Evolutionary conservation across 495 filamentous ascomycete genomes (phyloP).

Genomic region (Opeltia flavorubescens): DNA sequence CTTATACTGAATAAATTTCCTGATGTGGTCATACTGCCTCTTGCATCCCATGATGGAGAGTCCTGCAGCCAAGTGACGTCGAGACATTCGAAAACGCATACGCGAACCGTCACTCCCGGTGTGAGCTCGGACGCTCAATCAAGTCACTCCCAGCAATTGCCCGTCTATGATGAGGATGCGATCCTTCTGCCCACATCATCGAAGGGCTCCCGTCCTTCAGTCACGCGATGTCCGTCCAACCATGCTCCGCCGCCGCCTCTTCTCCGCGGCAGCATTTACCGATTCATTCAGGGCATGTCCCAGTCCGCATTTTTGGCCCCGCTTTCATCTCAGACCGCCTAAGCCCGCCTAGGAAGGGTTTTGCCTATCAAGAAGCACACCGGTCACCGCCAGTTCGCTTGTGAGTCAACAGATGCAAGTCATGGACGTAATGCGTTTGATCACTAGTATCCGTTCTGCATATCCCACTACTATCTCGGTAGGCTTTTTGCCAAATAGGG

Average conservation of each 20-base stretch:
- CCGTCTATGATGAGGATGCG: no score
- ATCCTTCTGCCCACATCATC: neutral
- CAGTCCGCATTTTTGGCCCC: neutral
- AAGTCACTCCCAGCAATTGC: no score
- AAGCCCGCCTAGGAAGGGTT: neutral
- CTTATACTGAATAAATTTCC: no score
- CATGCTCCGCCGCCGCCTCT: neutral
- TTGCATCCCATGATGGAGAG: no score
- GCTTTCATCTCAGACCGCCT: neutral
- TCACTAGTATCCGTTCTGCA: no score
- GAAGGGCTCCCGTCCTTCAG: neutral
- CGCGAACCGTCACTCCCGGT: no score
- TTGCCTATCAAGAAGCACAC: neutral
- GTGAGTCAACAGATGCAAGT: neutral
- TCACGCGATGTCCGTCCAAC: neutral
- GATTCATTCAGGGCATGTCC: neutral
- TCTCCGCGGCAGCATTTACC: neutral
- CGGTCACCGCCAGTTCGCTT: constrained; percentile 3
- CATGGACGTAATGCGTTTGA: neutral
- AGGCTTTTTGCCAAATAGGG: neutral
- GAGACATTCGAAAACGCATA: no score
- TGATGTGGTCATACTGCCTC: no score
- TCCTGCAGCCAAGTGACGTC: no score
- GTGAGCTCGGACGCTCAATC: no score
- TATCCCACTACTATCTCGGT: neutral